Conservation (phyloP, 768 basidiomycete genomes). For the Lentinula guzmanii region DNA sequence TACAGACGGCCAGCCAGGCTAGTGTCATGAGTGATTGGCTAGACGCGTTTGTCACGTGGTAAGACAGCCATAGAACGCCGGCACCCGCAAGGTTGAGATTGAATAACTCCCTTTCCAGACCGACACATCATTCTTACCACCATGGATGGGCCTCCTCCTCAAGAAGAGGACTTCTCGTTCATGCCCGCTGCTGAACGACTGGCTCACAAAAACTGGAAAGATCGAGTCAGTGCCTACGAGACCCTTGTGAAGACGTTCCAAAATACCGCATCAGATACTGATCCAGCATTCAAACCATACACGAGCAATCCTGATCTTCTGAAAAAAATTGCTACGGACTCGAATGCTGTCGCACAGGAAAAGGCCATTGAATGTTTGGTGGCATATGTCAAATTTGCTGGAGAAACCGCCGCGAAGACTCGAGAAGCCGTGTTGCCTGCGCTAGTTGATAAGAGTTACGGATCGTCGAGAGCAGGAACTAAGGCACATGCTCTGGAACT, state of each 20-base stretch:
- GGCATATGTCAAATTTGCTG: slow-evolving; percentile 84
- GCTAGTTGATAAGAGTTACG: slow-evolving; percentile 93
- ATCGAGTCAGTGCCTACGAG: slow-evolving; percentile 90
- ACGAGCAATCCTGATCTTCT: slow-evolving; percentile 69
- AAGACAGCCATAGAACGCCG: background rate
- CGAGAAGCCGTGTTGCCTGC: slow-evolving; percentile 81
- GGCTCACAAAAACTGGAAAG: slow-evolving; percentile 98
- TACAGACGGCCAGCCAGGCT: background rate
- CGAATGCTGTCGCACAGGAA: slow-evolving; percentile 97
- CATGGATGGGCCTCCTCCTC: slow-evolving; percentile 91
- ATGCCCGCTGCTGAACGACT: slow-evolving; percentile 78
- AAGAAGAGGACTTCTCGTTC: slow-evolving; percentile 87
- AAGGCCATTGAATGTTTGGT: slow-evolving; percentile 90
- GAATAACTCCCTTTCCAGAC: background rate
- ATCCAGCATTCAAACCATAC: slow-evolving; percentile 92
- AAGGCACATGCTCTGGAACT: slow-evolving; percentile 85
- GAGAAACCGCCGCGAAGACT: slow-evolving; percentile 80
- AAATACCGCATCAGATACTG: slow-evolving; percentile 85
- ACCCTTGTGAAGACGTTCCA: slow-evolving; percentile 81
- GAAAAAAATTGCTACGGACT: slow-evolving; percentile 83
- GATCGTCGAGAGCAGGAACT: slow-evolving; percentile 85
- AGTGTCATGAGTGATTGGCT: background rate
- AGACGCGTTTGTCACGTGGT: background rate
- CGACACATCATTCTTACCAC: slow-evolving; percentile 6
- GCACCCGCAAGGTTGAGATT: background rate